These are phyloP conservation scores for Cerioporus squamosus DNA, from an alignment of 1,284 basidiomycete species.

Conservation along the genomic window DNA sequence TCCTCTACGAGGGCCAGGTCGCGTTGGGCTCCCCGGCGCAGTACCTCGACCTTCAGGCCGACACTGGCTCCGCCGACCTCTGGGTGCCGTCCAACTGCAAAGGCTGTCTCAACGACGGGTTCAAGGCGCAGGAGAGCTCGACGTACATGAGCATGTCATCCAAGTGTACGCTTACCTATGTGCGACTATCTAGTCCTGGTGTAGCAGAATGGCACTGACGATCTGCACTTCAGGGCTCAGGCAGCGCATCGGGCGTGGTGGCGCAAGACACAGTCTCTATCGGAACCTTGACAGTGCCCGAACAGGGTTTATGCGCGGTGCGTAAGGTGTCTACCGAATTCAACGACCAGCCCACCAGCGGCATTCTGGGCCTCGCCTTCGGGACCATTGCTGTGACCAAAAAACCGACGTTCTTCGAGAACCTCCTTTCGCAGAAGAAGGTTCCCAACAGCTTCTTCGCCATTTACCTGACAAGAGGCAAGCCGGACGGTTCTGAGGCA, in stretches of 20 bases:
- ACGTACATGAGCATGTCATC: constrained; percentile 41
- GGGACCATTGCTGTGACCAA: constrained; percentile 50
- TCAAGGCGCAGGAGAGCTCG: constrained; percentile 41
- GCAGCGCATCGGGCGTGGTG: constrained; percentile 50
- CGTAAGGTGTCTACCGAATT: constrained; percentile 47
- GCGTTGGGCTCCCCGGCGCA: constrained; percentile 53
- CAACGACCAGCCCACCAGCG: constrained; percentile 49
- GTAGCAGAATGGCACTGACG: not conserved
- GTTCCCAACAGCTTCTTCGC: constrained; percentile 57
- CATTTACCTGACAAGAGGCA: constrained; percentile 54
- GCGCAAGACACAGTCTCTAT: constrained; percentile 53
- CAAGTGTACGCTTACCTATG: constrained; percentile 59
- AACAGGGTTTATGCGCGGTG: constrained; percentile 56
- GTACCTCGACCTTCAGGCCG: constrained; percentile 51
- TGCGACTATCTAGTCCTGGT: constrained; percentile 31
- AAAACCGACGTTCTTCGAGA: constrained; percentile 65
- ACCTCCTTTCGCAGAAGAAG: constrained; percentile 48
- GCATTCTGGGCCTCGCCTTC: constrained; percentile 64
- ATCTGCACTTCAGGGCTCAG: constrained; percentile 44
- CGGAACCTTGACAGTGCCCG: constrained; percentile 44
- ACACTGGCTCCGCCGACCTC: constrained; percentile 65
- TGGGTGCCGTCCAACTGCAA: constrained; percentile 53
- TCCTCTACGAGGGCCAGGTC: constrained; percentile 56
- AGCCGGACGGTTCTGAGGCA: constrained; percentile 54
- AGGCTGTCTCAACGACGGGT: constrained; percentile 43